phyloP scores from a whole-genome alignment of 768 basidiomycete species.

The Boletellus emodensis region DNA sequence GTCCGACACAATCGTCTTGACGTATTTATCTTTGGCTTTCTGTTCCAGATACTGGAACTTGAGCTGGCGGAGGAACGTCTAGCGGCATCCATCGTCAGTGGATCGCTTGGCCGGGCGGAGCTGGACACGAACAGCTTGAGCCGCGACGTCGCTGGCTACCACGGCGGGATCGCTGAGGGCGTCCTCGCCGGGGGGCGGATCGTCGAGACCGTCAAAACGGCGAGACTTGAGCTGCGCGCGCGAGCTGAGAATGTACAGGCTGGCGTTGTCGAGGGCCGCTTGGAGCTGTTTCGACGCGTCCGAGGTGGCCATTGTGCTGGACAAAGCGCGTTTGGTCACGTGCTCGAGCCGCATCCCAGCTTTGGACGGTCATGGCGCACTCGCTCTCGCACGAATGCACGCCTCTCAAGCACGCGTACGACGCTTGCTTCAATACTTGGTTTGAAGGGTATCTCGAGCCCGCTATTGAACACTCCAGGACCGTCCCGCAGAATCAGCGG shows the following conservation, averaged over 20 bases:
- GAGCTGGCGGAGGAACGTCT: constrained; percentile 74
- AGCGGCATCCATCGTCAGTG: constrained; percentile 4
- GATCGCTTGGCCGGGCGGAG: neutral
- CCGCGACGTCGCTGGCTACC: constrained; percentile 53
- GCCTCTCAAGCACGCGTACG: constrained; percentile 83
- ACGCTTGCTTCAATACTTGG: constrained; percentile 96
- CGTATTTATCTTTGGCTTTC: constrained; percentile 85
- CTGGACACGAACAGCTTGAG: constrained; percentile 51
- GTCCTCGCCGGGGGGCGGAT: constrained; percentile 24
- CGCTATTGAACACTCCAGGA: constrained; percentile 44
- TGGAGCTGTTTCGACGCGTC: constrained; percentile 26
- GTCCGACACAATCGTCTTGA: constrained; percentile 82
- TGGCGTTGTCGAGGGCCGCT: constrained; percentile 22
- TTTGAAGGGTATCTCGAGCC: constrained; percentile 96
- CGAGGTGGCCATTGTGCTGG: constrained; percentile 21
- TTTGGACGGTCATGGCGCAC: constrained; percentile 52
- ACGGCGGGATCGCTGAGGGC: constrained; percentile 49
- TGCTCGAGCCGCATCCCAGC: neutral
- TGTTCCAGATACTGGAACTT: constrained; percentile 90
- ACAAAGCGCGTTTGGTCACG: neutral
- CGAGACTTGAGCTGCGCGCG: constrained; percentile 22
- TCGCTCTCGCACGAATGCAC: constrained; percentile 86
- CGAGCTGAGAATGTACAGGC: constrained; percentile 21
- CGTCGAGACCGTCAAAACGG: constrained; percentile 29
- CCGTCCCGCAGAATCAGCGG: constrained; percentile 41